A percentile compares a stretch with the other conserved stretches of the same genome.
These are phyloP conservation scores for Marasmius sp. DNA, from an alignment of 1,284 basidiomycete genomes.

Conservation along the genomic window DNA sequence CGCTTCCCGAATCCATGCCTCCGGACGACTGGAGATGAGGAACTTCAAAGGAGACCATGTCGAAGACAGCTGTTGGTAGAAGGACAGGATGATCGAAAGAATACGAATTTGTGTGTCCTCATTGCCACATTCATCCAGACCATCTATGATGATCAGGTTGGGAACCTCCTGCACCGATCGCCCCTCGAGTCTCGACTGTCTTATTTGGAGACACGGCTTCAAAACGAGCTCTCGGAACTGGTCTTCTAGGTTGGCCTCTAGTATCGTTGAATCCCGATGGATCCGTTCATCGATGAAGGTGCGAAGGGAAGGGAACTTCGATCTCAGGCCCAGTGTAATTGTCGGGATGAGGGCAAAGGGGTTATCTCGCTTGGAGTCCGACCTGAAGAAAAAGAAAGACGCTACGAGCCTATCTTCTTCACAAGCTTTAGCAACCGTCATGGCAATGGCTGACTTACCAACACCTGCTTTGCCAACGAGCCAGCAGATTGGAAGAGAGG, in stretches of 20 bases:
- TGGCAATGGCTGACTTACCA: slow-evolving; percentile 20
- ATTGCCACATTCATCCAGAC: slow-evolving; percentile 2
- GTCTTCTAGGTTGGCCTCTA: not conserved
- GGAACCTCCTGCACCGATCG: not conserved
- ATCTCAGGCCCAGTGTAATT: not conserved
- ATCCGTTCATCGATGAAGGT: not conserved
- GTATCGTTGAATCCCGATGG: not conserved
- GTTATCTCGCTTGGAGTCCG: not conserved
- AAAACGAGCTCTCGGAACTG: slow-evolving; percentile 3
- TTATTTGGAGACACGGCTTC: not conserved
- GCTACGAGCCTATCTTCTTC: slow-evolving; percentile 1
- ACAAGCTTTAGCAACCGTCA: slow-evolving; percentile 13
- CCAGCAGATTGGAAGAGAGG: slow-evolving; percentile 11
- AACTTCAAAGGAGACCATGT: slow-evolving; percentile 19
- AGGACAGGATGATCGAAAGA: not conserved
- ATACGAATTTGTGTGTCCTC: not conserved
- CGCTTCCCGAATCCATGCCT: slow-evolving; percentile 23
- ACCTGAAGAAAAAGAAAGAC: slow-evolving; percentile 18
- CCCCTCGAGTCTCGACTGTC: not conserved
- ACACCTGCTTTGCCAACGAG: slow-evolving; percentile 15
- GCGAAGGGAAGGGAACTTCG: not conserved
- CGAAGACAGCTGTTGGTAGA: not conserved
- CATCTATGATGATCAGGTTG: not conserved
- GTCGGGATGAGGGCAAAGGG: not conserved
- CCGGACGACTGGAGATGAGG: slow-evolving; percentile 24